A percentile compares a stretch with the other conserved stretches of the same genome.
These are phyloP conservation scores for Diplosphaera chodatii DNA, from an alignment of 139 green algal species.

Conservation along the genomic window DNA sequence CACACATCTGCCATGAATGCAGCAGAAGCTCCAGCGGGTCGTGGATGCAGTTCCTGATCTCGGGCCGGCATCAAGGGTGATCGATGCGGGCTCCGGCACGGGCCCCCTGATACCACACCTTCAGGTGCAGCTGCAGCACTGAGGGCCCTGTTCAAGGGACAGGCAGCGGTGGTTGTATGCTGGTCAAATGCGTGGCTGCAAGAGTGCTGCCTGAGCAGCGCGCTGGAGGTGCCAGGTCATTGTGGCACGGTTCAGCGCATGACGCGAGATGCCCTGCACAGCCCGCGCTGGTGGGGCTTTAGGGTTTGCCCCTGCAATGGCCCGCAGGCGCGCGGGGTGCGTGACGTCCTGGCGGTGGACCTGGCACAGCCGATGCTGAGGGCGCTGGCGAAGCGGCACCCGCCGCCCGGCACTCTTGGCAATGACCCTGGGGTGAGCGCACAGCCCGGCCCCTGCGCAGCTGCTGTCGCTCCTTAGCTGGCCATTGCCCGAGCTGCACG, in stretches of 20 bases:
- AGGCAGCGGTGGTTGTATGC: too few species aligned
- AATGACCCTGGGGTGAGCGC: conserved; percentile 49
- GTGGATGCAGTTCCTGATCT: conserved; percentile 27
- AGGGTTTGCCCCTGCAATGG: too few species aligned
- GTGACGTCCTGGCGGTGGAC: conserved; percentile 67
- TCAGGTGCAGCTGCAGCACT: neutral
- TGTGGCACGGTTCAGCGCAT: too few species aligned
- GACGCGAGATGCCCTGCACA: too few species aligned
- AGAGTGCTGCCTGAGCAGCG: too few species aligned
- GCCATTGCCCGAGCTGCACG: too few species aligned
- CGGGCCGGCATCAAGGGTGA: conserved; percentile 26
- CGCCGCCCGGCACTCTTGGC: conserved; percentile 22
- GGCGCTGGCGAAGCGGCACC: conserved; percentile 17
- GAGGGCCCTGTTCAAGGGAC: too few species aligned
- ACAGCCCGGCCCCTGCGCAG: too few species aligned
- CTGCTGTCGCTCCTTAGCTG: neutral
- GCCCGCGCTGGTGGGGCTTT: too few species aligned
- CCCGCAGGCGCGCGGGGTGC: conserved; percentile 27
- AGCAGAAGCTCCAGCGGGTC: conserved; percentile 29
- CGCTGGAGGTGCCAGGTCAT: too few species aligned
- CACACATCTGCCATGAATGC: too few species aligned
- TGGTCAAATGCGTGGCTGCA: too few species aligned
- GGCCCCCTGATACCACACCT: conserved; percentile 59
- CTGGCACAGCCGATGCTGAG: conserved; percentile 48
- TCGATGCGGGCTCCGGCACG: conserved; percentile 61